Evolutionary conservation across 1,284 basidiomycete genomes (phyloP).

Genomic region (Vanrija humicola): DNA sequence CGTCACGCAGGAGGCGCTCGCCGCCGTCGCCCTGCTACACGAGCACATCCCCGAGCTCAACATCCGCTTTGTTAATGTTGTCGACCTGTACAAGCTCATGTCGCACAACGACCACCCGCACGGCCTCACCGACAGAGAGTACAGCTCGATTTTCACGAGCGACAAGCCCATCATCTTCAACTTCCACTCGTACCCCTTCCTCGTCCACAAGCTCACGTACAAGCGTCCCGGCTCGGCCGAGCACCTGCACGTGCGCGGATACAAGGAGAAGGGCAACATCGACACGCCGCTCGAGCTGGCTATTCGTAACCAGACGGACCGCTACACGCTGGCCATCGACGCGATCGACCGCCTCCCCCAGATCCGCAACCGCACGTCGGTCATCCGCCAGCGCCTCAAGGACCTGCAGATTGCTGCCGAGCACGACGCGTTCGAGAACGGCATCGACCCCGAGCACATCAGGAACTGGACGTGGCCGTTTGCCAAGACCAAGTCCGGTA

Average conservation of each 20-base stretch:
- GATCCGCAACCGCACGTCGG: conserved; percentile 16
- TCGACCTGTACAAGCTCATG: conserved; percentile 34
- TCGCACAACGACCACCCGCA: conserved; percentile 49
- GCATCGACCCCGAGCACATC: neutral
- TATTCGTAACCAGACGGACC: conserved; percentile 36
- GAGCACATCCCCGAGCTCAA: conserved; percentile 59
- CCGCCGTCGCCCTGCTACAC: conserved; percentile 68
- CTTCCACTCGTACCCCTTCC: conserved; percentile 65
- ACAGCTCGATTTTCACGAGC: conserved; percentile 65
- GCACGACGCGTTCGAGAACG: neutral
- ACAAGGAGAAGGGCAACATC: conserved; percentile 33
- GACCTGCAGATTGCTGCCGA: neutral
- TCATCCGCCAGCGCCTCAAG: neutral
- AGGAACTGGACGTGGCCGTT: neutral
- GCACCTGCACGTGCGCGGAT: conserved; percentile 35
- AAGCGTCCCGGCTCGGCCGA: neutral
- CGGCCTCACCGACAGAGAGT: conserved; percentile 61
- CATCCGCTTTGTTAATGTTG: conserved; percentile 71
- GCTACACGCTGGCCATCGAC: conserved; percentile 39
- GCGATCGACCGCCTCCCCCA: conserved; percentile 34
- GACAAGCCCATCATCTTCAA: conserved; percentile 71
- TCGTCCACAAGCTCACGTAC: neutral
- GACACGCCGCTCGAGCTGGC: conserved; percentile 28
- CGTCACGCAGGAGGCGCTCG: conserved; percentile 52
- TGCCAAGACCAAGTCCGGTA: neutral